Conservation (phyloP, 1,284 basidiomycete species). For the Irpex sp. region DNA sequence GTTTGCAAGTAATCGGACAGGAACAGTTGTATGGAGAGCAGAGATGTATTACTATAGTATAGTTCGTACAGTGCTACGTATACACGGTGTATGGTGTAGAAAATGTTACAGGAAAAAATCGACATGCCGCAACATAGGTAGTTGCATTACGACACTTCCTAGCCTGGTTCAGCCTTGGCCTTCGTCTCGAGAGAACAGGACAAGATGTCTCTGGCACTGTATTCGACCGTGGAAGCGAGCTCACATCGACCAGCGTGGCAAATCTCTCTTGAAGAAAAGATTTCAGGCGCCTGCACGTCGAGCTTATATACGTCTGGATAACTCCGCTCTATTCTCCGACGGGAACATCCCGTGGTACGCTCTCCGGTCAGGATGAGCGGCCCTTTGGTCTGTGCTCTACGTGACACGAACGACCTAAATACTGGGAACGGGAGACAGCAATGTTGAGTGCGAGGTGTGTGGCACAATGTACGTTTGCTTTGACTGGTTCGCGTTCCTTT, state of each 20-base stretch:
- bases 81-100: background rate
- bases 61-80: background rate
- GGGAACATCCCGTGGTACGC: conserved; percentile 1
- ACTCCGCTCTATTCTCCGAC: background rate
- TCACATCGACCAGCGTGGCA: conserved; percentile 40
- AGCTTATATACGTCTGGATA: conserved; percentile 21
- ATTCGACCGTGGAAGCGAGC: conserved; percentile 31
- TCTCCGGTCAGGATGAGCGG: background rate
- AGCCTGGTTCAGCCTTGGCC: conserved; percentile 31
- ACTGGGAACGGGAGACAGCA: conserved; percentile 10
- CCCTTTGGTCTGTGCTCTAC: background rate
- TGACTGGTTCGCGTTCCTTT: background rate
- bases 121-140: conserved; percentile 37
- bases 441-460: conserved; percentile 26
- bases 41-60: background rate
- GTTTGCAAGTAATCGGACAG: too few relatives aligned
- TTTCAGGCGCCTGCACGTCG: background rate
- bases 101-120: conserved; percentile 35
- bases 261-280: conserved; percentile 27
- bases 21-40: too few relatives aligned
- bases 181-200: conserved; percentile 36
- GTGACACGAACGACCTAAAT: conserved; percentile 12
- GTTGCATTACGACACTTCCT: conserved; percentile 38
- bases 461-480: conserved; percentile 25
- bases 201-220: conserved; percentile 38